These are phyloP conservation scores for Physcomitrellopsis africana DNA, from an alignment of 225 moss, liverwort and hornwort genomes.

Conservation along the genomic window DNA sequence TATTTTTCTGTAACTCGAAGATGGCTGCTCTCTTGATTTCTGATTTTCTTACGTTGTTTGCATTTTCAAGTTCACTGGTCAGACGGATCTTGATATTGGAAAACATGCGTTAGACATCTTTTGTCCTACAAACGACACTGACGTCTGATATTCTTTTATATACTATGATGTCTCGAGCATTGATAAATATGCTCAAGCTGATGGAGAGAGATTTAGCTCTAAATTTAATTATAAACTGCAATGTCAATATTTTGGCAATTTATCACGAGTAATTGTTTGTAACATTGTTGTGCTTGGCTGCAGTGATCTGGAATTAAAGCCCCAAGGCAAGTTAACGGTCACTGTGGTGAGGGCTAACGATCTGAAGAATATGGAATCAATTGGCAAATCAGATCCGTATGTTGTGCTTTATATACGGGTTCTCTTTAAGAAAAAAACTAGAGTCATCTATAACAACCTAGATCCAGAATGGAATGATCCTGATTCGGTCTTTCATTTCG, in stretches of 20 bases:
- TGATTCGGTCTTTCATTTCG: slow-evolving; percentile 49
- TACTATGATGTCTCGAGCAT: background rate
- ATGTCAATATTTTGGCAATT: background rate
- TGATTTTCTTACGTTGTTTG: slow-evolving; percentile 18
- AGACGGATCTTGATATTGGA: background rate
- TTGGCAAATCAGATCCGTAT: slow-evolving; percentile 94
- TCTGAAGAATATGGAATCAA: slow-evolving; percentile 82
- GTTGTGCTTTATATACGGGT: slow-evolving; percentile 75
- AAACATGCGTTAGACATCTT: background rate
- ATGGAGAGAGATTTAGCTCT: background rate
- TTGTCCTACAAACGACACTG: background rate
- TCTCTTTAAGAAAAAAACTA: slow-evolving; percentile 74
- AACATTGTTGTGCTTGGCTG: slow-evolving; percentile 25
- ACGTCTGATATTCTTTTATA: background rate
- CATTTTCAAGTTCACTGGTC: background rate
- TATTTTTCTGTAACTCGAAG: background rate
- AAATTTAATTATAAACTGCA: background rate
- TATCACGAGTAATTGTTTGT: background rate
- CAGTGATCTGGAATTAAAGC: slow-evolving; percentile 85
- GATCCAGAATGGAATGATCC: slow-evolving; percentile 82
- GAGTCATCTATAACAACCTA: slow-evolving; percentile 63
- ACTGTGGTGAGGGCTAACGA: slow-evolving; percentile 69
- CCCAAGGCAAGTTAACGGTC: slow-evolving; percentile 76
- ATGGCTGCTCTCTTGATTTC: background rate
- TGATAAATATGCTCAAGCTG: slow-evolving; percentile 4